phyloP scores from a whole-genome alignment of 352 stramenopile species.

The Globisporangium rhizosaccharum region DNA sequence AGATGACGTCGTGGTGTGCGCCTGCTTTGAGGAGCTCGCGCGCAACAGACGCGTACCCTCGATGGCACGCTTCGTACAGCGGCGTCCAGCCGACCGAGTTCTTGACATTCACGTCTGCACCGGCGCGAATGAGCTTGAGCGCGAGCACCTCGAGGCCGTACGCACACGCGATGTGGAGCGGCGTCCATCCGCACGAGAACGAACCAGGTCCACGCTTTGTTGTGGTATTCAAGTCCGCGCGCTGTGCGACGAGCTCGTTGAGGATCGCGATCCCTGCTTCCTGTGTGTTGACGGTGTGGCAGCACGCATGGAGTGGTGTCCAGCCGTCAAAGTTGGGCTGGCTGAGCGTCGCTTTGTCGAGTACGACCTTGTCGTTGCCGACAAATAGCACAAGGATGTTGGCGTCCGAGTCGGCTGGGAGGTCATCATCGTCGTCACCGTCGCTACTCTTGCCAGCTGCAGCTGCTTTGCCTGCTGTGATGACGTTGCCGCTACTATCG shows the following conservation, averaged over 20 bases:
- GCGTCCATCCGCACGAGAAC: constrained; percentile 76
- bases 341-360: constrained; percentile 61
- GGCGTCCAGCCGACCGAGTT: constrained; percentile 76
- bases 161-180: constrained; percentile 69
- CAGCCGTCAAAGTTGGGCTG: constrained; percentile 75
- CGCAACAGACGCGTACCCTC: constrained; percentile 53
- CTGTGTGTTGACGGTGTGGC: constrained; percentile 62
- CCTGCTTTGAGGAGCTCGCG: constrained; percentile 64
- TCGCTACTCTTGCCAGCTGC: constrained; percentile 10
- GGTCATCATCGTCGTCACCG: constrained; percentile 14
- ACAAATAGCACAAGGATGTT: constrained; percentile 62
- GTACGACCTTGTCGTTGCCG: constrained; percentile 62
- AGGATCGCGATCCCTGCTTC: constrained; percentile 72
- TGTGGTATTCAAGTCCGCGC: constrained; percentile 51
- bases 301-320: constrained; percentile 69
- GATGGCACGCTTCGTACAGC: constrained; percentile 72
- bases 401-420: constrained; percentile 26
- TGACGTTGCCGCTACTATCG: constrained; percentile 3
- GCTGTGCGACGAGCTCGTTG: constrained; percentile 52
- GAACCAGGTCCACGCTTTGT: constrained; percentile 64
- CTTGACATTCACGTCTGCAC: constrained; percentile 54
- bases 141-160: constrained; percentile 70
- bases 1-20: constrained; percentile 57
- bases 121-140: constrained; percentile 70
- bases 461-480: no score